Evolutionary conservation across 257 asterid genomes (phyloP), one percentile per base, ranked within the genome.

Genomic region (Ophiorrhiza pumila): DNA sequence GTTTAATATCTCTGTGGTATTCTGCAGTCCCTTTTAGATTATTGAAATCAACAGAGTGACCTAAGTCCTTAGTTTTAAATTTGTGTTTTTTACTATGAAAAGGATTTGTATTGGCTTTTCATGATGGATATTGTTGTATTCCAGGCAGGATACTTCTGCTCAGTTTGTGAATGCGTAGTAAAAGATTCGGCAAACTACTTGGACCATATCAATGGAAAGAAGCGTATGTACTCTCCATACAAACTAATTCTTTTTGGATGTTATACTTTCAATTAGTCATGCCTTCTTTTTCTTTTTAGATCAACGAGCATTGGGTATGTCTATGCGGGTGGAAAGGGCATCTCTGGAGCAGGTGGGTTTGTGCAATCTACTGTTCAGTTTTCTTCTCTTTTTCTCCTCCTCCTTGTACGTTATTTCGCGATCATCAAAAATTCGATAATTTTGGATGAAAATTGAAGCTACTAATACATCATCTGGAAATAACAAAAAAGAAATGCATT

Each of bases 221-320:
- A 95, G 82, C 99, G 97, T 95, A 87, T 46, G 97, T 85, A 64
- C 13, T 73, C 37, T 60, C 53, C 66, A 20, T 66, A 22, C 20
- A 42, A 22, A 69, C 47, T 49, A 53, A 27, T 61, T 68, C 41
- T 50, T 47, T 63, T 14, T 53, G 57, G 11, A 41, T 56, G 39
- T 71, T 20, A 74, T 27, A 58, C 65, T 56, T 46, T 68, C 32
- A 35, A 52, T 4, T 79, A 27, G 61, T 34, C 49, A 56, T 71
- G 42, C 10, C 67, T 49, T 43, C 66, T 23, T 46, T 79, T 52
- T 83, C 34, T 71, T 63, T 71, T 43, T 79, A 95, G 99, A 92
- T 85, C 99, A 95, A 88, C 91, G 99, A 83, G 99, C 99, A 74
- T 79, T 95, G 92, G 99, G 99, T 60, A 95, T 95, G 99, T 95